Percentiles rank a stretch among this genome's conserved stretches.
Evolutionary conservation across 805 yeast genomes (phyloP).

Genomic region (Lachancea kluyveri): DNA sequence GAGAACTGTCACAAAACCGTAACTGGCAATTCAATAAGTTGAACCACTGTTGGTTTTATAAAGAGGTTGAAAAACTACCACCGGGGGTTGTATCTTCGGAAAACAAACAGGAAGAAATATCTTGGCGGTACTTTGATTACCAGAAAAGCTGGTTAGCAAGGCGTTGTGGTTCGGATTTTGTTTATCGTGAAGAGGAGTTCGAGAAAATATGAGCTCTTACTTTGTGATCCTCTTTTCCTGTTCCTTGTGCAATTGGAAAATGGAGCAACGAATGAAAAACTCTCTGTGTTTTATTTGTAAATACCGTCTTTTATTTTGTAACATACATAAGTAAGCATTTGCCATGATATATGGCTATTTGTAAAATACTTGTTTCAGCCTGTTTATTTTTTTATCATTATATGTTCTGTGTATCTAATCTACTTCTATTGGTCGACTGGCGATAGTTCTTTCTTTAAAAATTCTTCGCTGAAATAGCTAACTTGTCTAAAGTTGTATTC

Average conservation of each 20-base stretch:
- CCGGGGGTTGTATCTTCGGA: constrained; percentile 57
- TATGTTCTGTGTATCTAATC: too few relatives aligned
- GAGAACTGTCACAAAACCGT: constrained; percentile 62
- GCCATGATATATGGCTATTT: too few relatives aligned
- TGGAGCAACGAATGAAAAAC: too few relatives aligned
- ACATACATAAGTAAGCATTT: too few relatives aligned
- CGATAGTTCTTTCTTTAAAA: constrained; percentile 48
- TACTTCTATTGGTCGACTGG: too few relatives aligned
- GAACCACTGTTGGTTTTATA: constrained; percentile 43
- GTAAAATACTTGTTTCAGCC: too few relatives aligned
- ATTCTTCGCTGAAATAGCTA: constrained; percentile 65
- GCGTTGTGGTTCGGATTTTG: constrained; percentile 33
- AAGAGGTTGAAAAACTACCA: constrained; percentile 74
- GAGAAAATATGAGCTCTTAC: constrained; percentile 31
- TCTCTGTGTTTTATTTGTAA: too few relatives aligned
- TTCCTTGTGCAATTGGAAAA: too few relatives aligned
- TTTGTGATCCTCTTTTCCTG: constrained; percentile 4
- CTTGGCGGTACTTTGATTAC: constrained; percentile 82
- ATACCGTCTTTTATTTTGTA: too few relatives aligned
- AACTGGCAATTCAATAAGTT: constrained; percentile 65
- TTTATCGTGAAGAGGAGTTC: constrained; percentile 43
- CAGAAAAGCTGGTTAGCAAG: constrained; percentile 64
- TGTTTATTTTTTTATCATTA: too few relatives aligned
- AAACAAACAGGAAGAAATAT: constrained; percentile 31
- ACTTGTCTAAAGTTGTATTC: constrained; percentile 74